Base-by-base conservation (phyloP, 495 filamentous ascomycete species). In the Aspergillus avenaceus region DNA sequence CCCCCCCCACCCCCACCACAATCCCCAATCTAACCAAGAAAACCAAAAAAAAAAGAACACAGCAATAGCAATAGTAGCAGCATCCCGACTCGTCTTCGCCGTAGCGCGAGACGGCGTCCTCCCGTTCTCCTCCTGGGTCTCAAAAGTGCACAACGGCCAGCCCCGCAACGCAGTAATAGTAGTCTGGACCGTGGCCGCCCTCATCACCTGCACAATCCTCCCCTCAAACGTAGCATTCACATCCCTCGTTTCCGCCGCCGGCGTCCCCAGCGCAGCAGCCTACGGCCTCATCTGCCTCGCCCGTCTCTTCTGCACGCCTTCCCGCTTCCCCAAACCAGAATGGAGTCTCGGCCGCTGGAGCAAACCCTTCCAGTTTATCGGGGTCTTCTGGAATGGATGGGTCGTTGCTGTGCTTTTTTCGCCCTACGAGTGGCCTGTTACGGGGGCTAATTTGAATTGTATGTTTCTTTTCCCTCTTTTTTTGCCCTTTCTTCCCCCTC, bases 51-150 rank as follows among this genome's bases (percentile, higher is more conserved):
- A 21, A 32, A 53, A 74, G 71, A 81, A 81, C 61, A 79, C 75
- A 9, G 76, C 77, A 2, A 71, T 79, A 37, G 77, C 77, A 28
- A 75, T 78, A 42, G 70, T 76, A 41, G 76, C 77, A 22, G 74
- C 73, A n/a, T 81, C 76, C 26, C 75, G 77, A 32, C 68, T 81
- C 13, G 75, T 79, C 59, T 81, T 78, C 60, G 77, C 77, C 28
- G 75, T 81, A 21, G 76, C 77, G 32, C 71, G 77, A 34, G 77
- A 81, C 53, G 76, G 76, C 28, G 77, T 79, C 23, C 71, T 81
- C 21, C 77, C 77, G 4, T 79, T 79, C 64, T 78, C 76, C 5
- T 55, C 71, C 51, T 81, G 76, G 76, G 76, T 81, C 22, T 73
- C 74, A 26, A 55, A 60, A n/a, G 75, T 81, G 6, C 64, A 78